Conservation (phyloP, 257 asterid species). For the Lycium barbarum region DNA sequence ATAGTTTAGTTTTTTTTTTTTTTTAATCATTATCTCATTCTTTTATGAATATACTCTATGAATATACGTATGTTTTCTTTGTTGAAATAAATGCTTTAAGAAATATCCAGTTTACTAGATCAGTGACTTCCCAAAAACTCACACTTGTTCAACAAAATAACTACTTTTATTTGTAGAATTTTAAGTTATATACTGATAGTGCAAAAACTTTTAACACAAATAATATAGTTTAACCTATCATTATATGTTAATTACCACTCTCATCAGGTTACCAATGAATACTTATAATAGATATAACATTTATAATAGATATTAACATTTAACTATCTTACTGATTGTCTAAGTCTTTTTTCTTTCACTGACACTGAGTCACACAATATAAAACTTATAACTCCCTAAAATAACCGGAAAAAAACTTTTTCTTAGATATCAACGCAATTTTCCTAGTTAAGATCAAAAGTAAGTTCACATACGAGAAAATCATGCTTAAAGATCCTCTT, state of each 20-base stretch:
- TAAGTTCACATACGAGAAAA: background rate
- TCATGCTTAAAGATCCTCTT: background rate
- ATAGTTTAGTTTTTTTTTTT: too few species aligned
- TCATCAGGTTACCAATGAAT: background rate
- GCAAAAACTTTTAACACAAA: background rate
- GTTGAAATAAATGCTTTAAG: background rate
- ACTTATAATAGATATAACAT: background rate
- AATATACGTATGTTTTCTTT: background rate
- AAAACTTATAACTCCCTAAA: background rate
- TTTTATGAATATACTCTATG: background rate
- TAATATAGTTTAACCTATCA: background rate
- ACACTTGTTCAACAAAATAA: background rate
- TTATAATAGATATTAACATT: background rate
- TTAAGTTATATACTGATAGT: background rate
- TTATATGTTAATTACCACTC: background rate
- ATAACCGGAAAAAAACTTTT: background rate
- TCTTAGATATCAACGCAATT: background rate
- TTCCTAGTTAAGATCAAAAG: conserved; percentile 9
- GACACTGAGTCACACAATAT: background rate
- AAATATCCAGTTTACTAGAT: background rate
- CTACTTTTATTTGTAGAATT: background rate
- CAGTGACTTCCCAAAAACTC: background rate
- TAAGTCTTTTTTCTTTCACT: background rate
- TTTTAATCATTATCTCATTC: too few species aligned
- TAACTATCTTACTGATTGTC: background rate